Percentiles rank a stretch among this genome's conserved stretches.
Evolutionary conservation across 2,329 filamentous ascomycete species (phyloP).

Genomic region (Acephala macrosclerotiorum): DNA sequence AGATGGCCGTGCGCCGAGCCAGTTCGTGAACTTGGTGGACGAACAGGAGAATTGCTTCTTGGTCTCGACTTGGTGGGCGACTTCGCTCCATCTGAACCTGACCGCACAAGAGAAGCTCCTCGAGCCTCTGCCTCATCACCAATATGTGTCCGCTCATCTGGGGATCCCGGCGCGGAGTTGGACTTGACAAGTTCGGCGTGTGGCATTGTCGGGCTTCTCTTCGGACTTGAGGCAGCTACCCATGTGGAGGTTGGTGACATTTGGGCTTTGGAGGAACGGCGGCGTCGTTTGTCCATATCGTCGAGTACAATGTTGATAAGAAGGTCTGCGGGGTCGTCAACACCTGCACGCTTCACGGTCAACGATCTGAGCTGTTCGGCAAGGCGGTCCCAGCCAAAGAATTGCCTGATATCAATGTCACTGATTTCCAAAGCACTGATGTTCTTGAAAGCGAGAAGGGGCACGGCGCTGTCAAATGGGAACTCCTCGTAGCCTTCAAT

Average conservation of each 20-base stretch:
- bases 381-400: slow-evolving; percentile 95
- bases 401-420: slow-evolving; percentile 95
- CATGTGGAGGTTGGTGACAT: slow-evolving; percentile 79
- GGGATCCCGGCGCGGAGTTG: slow-evolving; percentile 63
- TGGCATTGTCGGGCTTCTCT: slow-evolving; percentile 68
- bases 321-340: slow-evolving; percentile 91
- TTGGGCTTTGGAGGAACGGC: slow-evolving; percentile 86
- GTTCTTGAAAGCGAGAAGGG: slow-evolving; percentile 97
- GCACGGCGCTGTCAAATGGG: slow-evolving; percentile 96
- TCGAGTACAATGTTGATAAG: slow-evolving; percentile 93
- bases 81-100: slow-evolving; percentile 42
- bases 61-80: slow-evolving; percentile 53
- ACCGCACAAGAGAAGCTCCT: slow-evolving; percentile 37
- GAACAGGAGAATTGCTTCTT: slow-evolving; percentile 82
- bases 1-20: slow-evolving; percentile 63
- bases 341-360: slow-evolving; percentile 83
- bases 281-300: slow-evolving; percentile 91
- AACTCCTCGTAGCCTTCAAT: slow-evolving; percentile 97
- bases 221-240: slow-evolving; percentile 62
- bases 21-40: slow-evolving; percentile 78
- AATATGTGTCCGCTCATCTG: slow-evolving; percentile 44
- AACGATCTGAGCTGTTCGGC: slow-evolving; percentile 91
- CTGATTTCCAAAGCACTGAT: slow-evolving; percentile 91
- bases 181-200: slow-evolving; percentile 73
- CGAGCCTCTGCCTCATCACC: slow-evolving; percentile 36